Evolutionary conservation across 2,329 filamentous ascomycete species (phyloP), one percentile per base, ranked within the genome.

Genomic region (Ascochyta rabiei): DNA sequence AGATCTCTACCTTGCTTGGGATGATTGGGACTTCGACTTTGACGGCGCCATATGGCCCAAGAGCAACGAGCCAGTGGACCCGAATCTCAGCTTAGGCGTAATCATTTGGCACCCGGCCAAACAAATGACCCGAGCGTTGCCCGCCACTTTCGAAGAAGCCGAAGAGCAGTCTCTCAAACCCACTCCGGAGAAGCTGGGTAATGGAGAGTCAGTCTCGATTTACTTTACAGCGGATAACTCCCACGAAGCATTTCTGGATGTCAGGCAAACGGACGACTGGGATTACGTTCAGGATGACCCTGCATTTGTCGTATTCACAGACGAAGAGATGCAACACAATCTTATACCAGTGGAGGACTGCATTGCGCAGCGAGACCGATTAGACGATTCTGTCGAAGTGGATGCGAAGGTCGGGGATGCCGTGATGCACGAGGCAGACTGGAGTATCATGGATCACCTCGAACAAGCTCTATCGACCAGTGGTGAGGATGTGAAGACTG

Each of bases 261-360:
- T 84, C 15, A 71, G 79, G 49, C 76, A 82, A 55, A 82, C 79
- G 0, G 76, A 79, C 33, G 72, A 77, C 19, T 84, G 82, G 82
- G 64, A 77, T 2, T 71, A 74, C n/a, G 73, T 82, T 45, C 79
- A 78, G 61, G 69, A 79, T 47, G 81, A 83, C 52, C 76, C 81
- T 2, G 77, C 81, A 15, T 84, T 83, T 57, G 70, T 75, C 6
- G 73, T 78, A 5, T 80, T 82, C 45, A 68, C 73, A 1, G 68
- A 66, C 2, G 67, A 77, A 23, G 67, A 77, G n/a, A 73, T 74
- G 51, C 66, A 74, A 6, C 43, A 58, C 21, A 64, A 67, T 24
- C 59, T 79, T 12, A 65, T 82, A 31, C 69, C 77, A 3, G 57
- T 81, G 39, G 72, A 77, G 33, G 76, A 80, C 19, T 75, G 80